Evolutionary conservation across 352 stramenopile genomes (phyloP).

Genomic region (Thalassiosira oceanica): DNA sequence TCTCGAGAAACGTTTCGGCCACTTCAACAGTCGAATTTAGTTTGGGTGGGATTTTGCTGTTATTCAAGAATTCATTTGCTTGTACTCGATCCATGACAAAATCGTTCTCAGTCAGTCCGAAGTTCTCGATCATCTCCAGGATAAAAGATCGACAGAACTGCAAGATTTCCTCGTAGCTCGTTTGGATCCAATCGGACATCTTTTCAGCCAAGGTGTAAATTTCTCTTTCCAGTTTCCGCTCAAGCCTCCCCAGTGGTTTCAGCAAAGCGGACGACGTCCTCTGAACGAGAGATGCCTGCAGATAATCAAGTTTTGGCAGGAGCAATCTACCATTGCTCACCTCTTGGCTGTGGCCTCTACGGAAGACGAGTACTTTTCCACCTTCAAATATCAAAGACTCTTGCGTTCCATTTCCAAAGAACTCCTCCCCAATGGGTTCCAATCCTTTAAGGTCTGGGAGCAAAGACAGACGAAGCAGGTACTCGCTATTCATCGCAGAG

Average conservation of each 20-base stretch:
- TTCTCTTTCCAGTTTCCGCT: constrained; percentile 29
- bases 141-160: constrained; percentile 2
- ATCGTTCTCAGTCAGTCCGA: constrained; percentile 24
- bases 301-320: constrained; percentile 77
- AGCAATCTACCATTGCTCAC: constrained; percentile 67
- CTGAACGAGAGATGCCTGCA: constrained; percentile 76
- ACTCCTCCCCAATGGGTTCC: constrained; percentile 64
- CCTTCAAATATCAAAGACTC: background rate
- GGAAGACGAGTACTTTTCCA: constrained; percentile 70
- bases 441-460: constrained; percentile 61
- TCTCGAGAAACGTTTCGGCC: background rate
- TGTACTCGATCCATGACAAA: no score
- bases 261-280: constrained; percentile 55
- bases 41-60: constrained; percentile 5
- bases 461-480: constrained; percentile 76
- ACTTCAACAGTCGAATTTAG: background rate
- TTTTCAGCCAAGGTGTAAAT: constrained; percentile 3
- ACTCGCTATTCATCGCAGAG: constrained; percentile 72
- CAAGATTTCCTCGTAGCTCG: background rate
- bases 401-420: constrained; percentile 43
- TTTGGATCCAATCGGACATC: constrained; percentile 8
- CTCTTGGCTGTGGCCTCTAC: constrained; percentile 72
- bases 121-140: constrained; percentile 12
- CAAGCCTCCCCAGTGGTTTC: constrained; percentile 43
- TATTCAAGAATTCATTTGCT: constrained; percentile 3